These are phyloP conservation scores for Calocybe gangraenosa DNA, from an alignment of 768 basidiomycete species.

Conservation along the genomic window DNA sequence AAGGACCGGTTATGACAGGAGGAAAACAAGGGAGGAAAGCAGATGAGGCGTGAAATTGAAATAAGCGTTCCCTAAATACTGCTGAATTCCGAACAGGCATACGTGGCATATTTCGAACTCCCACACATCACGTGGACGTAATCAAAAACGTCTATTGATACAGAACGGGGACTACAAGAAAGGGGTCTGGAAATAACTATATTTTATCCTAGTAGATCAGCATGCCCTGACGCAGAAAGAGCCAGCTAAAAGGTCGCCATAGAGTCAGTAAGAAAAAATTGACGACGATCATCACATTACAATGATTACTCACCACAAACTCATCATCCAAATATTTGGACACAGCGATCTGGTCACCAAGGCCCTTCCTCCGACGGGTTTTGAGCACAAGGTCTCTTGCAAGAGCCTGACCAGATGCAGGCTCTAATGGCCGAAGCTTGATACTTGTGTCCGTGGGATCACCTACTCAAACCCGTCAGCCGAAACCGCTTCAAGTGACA, in stretches of 20 bases:
- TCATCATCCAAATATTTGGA: conserved; percentile 98
- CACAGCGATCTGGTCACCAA: conserved; percentile 95
- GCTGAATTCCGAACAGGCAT: conserved; percentile 20
- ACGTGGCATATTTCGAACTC: conserved; percentile 40
- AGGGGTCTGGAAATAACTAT: no score
- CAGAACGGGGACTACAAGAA: no score
- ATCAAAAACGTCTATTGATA: conserved; percentile 9
- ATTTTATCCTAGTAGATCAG: conserved; percentile 70
- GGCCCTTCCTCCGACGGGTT: conserved; percentile 92
- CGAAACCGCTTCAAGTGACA: no score
- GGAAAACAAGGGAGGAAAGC: conserved; percentile 31
- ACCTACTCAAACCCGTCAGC: conserved; percentile 41
- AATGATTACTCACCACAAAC: conserved; percentile 67
- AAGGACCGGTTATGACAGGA: conserved; percentile 47
- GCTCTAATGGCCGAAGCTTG: conserved; percentile 93
- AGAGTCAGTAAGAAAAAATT: conserved; percentile 3
- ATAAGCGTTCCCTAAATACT: conserved; percentile 34
- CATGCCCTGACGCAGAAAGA: conserved; percentile 93
- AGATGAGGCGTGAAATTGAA: conserved; percentile 24
- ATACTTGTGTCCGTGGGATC: conserved; percentile 98
- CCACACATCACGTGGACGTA: conserved; percentile 36
- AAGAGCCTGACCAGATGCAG: conserved; percentile 92
- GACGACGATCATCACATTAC: conserved; percentile 11
- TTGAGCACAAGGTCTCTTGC: conserved; percentile 95
- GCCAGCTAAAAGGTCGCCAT: conserved; percentile 67